Percentiles rank a stretch among this genome's conserved stretches.
These are phyloP conservation scores for Mortierella sp. DNA, from an alignment of 371 early-diverging fungal genomes.

Conservation along the genomic window DNA sequence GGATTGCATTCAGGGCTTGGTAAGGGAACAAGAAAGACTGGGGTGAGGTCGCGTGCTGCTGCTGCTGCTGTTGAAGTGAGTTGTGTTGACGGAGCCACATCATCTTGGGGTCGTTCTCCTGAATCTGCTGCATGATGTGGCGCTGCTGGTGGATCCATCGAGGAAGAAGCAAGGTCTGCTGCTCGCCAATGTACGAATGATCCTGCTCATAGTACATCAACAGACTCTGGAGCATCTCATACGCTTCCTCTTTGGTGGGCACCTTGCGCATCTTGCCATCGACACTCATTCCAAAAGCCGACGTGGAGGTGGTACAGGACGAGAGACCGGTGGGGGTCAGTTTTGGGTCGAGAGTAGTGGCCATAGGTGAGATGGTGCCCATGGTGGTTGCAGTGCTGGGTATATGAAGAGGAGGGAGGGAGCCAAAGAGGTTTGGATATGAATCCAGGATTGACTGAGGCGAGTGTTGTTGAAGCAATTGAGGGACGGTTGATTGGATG, in stretches of 20 bases:
- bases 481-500: slow-evolving; percentile 18
- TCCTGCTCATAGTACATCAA: slow-evolving; percentile 56
- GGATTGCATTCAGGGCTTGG: slow-evolving; percentile 5
- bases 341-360: slow-evolving; percentile 38
- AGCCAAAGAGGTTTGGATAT: slow-evolving; percentile 35
- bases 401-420: slow-evolving; percentile 28
- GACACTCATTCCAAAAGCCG: slow-evolving; percentile 51
- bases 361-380: slow-evolving; percentile 44
- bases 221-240: slow-evolving; percentile 52
- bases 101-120: slow-evolving; percentile 33
- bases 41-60: slow-evolving; percentile 11
- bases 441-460: slow-evolving; percentile 27
- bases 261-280: slow-evolving; percentile 57
- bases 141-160: slow-evolving; percentile 58
- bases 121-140: slow-evolving; percentile 48
- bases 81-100: slow-evolving; percentile 40
- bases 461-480: slow-evolving; percentile 16
- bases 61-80: slow-evolving; percentile 12
- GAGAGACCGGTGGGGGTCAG: slow-evolving; percentile 9
- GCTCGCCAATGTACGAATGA: slow-evolving; percentile 49
- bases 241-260: slow-evolving; percentile 50
- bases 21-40: slow-evolving; percentile 24
- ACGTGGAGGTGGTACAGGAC: slow-evolving; percentile 2
- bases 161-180: slow-evolving; percentile 52
- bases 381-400: slow-evolving; percentile 16